A percentile compares a stretch with the other conserved stretches of the same genome.
These are phyloP conservation scores for Fusarium hostae DNA, from an alignment of 2,329 filamentous ascomycete species.

Conservation along the genomic window DNA sequence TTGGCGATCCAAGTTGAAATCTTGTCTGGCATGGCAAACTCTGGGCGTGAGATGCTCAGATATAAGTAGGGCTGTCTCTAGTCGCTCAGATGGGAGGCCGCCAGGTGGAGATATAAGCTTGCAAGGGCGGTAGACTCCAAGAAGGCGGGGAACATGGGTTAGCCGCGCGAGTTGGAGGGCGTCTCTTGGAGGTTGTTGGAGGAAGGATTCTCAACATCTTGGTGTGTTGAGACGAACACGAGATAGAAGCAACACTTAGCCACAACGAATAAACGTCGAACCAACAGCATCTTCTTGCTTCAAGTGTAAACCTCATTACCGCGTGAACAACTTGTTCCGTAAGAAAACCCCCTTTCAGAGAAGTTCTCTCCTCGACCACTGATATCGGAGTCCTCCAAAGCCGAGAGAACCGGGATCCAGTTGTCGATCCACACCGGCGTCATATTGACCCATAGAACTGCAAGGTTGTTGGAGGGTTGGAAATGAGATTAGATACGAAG, in stretches of 20 bases:
- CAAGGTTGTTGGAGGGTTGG: conserved; percentile 21
- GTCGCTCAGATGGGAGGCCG: conserved; percentile 26
- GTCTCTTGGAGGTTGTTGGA: neutral
- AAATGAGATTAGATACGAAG: neutral
- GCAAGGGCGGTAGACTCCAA: neutral
- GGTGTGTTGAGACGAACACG: neutral
- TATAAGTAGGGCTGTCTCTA: conserved; percentile 20
- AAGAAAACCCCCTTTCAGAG: neutral
- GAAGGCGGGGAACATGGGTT: conserved; percentile 15
- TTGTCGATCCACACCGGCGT: conserved; percentile 36
- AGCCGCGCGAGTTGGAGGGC: conserved; percentile 11
- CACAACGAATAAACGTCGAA: neutral
- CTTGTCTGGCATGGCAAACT: neutral
- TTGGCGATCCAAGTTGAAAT: neutral
- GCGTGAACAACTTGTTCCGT: neutral
- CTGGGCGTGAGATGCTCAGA: conserved; percentile 5
- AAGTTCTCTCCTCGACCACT: conserved; percentile 1
- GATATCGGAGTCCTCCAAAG: conserved; percentile 5
- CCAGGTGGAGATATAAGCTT: conserved; percentile 16
- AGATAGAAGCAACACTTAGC: conserved; percentile 13
- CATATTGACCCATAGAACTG: conserved; percentile 32
- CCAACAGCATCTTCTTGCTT: neutral
- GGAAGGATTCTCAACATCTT: neutral
- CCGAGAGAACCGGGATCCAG: conserved; percentile 31
- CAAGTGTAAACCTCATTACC: neutral